phyloP scores from a whole-genome alignment of 768 basidiomycete species.

The Mycena capillaripes region DNA sequence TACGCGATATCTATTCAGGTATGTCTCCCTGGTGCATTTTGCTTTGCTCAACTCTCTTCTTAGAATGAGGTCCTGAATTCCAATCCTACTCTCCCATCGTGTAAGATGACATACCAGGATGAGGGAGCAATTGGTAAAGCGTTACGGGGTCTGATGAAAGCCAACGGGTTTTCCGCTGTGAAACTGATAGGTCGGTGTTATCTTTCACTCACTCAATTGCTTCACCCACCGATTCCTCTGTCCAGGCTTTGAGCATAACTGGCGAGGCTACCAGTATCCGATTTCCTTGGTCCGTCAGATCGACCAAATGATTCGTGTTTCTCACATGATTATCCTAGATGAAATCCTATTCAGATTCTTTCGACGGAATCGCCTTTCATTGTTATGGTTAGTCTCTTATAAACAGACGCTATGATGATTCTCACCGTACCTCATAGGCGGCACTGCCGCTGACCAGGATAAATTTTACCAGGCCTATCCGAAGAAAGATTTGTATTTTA shows the following conservation, averaged over 20 bases:
- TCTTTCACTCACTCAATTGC: not conserved
- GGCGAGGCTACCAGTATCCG: not conserved
- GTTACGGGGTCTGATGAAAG: slow-evolving; percentile 11
- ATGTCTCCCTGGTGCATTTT: not conserved
- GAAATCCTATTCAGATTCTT: not conserved
- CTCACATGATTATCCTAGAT: not conserved
- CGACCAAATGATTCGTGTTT: not conserved
- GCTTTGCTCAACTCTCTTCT: not conserved
- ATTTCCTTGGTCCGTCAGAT: slow-evolving; percentile 5
- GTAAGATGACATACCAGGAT: slow-evolving; percentile 20
- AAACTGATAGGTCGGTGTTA: slow-evolving; percentile 15
- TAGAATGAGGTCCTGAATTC: slow-evolving; percentile 13
- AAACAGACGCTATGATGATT: too few relatives aligned
- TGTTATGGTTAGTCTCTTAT: too few relatives aligned
- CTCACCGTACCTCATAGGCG: too few relatives aligned
- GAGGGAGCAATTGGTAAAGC: slow-evolving; percentile 16
- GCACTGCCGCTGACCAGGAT: slow-evolving; percentile 2
- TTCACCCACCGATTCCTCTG: not conserved
- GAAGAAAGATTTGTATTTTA: slow-evolving; percentile 6
- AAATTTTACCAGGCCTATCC: slow-evolving; percentile 9
- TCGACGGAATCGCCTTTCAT: slow-evolving; percentile 1
- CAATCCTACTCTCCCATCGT: slow-evolving; percentile 1
- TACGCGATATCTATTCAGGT: slow-evolving; percentile 19
- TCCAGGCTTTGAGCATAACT: slow-evolving; percentile 18
- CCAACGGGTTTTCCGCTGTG: slow-evolving; percentile 2